A percentile compares a stretch with the other conserved stretches of the same genome.
Conservation (phyloP, 345 rosid species). For the Populus davidiana region DNA sequence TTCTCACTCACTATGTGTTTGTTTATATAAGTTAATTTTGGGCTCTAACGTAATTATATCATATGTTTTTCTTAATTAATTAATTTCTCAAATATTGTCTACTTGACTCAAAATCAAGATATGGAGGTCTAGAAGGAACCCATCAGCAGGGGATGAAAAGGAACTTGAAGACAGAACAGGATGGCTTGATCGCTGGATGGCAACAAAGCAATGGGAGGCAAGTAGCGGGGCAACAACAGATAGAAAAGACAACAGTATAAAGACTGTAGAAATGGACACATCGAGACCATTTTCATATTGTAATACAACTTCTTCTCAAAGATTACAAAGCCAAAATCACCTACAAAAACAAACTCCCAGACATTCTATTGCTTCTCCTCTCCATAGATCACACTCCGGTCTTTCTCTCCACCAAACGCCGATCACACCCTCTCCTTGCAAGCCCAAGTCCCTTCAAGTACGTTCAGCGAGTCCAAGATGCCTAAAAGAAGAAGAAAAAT, state of each 20-base stretch:
- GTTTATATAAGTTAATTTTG: not conserved
- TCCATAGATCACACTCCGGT: conserved; percentile 20
- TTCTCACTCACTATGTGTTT: not conserved
- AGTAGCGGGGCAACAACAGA: conserved; percentile 42
- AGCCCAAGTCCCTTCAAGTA: conserved; percentile 44
- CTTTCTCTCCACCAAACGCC: conserved; percentile 31
- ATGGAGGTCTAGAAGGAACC: conserved; percentile 53
- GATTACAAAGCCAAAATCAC: not conserved
- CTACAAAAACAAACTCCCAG: not conserved
- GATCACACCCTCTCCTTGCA: conserved; percentile 60
- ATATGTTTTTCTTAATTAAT: not conserved
- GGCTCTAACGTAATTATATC: not conserved
- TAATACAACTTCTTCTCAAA: not conserved
- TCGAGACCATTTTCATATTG: conserved; percentile 15
- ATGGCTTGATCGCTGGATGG: conserved; percentile 91
- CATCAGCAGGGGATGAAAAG: conserved; percentile 53
- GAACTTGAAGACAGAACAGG: conserved; percentile 53
- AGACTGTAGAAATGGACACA: conserved; percentile 54
- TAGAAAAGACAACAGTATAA: conserved; percentile 38
- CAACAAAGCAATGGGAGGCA: conserved; percentile 65
- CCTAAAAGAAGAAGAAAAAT: conserved; percentile 1
- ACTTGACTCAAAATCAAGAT: conserved; percentile 32
- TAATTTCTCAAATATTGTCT: not conserved
- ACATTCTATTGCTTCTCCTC: not conserved
- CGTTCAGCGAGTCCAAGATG: conserved; percentile 69